Conservation (phyloP, 1,284 basidiomycete species). For the Naganishia sp. region DNA sequence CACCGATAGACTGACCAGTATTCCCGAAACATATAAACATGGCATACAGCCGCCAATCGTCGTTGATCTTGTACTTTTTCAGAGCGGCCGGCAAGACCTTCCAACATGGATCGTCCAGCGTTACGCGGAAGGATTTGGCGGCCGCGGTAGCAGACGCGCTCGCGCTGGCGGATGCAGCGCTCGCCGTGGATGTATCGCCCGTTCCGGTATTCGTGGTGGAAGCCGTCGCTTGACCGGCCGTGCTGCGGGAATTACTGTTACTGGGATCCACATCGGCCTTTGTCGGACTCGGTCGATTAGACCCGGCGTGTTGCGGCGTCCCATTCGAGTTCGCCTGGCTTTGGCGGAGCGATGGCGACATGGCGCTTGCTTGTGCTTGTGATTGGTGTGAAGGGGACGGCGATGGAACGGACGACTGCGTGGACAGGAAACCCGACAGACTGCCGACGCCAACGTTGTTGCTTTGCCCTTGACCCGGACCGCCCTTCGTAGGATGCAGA, state of each 20-base stretch:
- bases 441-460: constrained; percentile 9
- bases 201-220: background rate
- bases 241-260: background rate
- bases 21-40: constrained; percentile 98
- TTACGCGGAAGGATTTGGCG: constrained; percentile 59
- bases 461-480: background rate
- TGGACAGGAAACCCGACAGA: constrained; percentile 11
- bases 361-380: constrained; percentile 10
- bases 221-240: background rate
- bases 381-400: constrained; percentile 17
- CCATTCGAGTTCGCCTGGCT: background rate
- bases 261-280: background rate
- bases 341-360: background rate
- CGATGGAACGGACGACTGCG: constrained; percentile 4
- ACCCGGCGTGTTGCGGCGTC: too few relatives aligned
- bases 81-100: constrained; percentile 96
- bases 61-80: constrained; percentile 98
- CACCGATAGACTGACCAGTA: constrained; percentile 62
- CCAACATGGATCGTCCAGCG: constrained; percentile 95
- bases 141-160: constrained; percentile 48
- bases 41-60: constrained; percentile 98
- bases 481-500: background rate
- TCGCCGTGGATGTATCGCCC: background rate
- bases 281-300: constrained; percentile 7
- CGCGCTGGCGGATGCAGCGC: constrained; percentile 34